These are phyloP conservation scores for Aspergillus hiratsukae DNA, from an alignment of 2,329 filamentous ascomycete species.

Conservation along the genomic window DNA sequence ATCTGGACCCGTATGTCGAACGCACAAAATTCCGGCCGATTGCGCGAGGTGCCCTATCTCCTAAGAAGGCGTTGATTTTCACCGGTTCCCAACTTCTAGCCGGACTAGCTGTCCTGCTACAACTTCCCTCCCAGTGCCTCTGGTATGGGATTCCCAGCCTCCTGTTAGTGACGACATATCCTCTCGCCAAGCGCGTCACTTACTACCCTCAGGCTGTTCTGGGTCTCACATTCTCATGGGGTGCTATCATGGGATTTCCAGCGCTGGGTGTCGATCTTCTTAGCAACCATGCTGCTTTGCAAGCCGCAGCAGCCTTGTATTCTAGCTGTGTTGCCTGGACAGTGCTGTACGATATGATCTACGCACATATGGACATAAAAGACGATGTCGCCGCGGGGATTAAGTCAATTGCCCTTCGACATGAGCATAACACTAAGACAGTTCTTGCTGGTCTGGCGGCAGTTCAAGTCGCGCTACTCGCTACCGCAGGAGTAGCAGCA, in stretches of 20 bases:
- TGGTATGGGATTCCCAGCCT: conserved; percentile 43
- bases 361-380: conserved; percentile 50
- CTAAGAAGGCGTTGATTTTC: conserved; percentile 41
- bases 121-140: conserved; percentile 40
- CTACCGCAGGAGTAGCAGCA: conserved; percentile 41
- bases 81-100: conserved; percentile 41
- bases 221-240: conserved; percentile 50
- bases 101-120: conserved; percentile 40
- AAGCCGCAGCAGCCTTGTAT: conserved; percentile 41
- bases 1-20: conserved; percentile 50
- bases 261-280: conserved; percentile 45
- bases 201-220: conserved; percentile 51
- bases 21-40: conserved; percentile 50
- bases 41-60: conserved; percentile 48
- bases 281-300: conserved; percentile 31
- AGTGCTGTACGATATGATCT: conserved; percentile 49
- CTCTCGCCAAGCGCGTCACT: conserved; percentile 50
- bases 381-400: conserved; percentile 49
- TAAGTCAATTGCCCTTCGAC: conserved; percentile 48
- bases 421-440: conserved; percentile 44
- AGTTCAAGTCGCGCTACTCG: conserved; percentile 41
- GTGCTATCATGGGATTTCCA: conserved; percentile 46
- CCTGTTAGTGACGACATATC: conserved; percentile 45
- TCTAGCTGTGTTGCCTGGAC: conserved; percentile 47
- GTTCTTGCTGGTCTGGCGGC: conserved; percentile 40